These are phyloP conservation scores for Eucalyptus erythrocorys DNA, from an alignment of 345 rosid genomes.

Conservation along the genomic window DNA sequence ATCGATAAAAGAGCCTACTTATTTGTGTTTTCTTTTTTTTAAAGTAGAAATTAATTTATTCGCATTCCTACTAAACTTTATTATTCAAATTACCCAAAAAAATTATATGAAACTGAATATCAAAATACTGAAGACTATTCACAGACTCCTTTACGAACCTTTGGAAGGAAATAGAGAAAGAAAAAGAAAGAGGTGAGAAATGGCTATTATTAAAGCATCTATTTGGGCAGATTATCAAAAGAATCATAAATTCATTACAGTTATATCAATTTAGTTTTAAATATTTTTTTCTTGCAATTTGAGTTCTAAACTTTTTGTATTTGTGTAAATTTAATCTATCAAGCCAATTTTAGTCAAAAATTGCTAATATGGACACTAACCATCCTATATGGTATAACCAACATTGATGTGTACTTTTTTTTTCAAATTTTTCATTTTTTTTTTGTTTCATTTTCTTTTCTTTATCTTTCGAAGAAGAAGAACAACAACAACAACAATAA, in stretches of 20 bases:
- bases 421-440: no score
- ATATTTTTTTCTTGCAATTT: no score
- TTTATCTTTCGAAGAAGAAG: no score
- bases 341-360: accelerated
- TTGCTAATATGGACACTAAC: accelerated
- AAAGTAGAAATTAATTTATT: background rate
- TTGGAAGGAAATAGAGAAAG: background rate
- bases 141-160: accelerated
- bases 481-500: no score
- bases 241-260: accelerated
- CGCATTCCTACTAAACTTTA: background rate
- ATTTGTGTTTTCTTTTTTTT: background rate
- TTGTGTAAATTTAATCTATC: no score
- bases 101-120: accelerated
- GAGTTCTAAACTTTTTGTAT: no score
- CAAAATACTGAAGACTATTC: accelerated
- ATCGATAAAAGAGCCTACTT: background rate
- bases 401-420: no score
- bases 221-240: background rate
- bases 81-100: background rate
- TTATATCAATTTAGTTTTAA: no score
- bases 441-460: no score
- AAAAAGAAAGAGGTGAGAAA: background rate
- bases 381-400: accelerated
- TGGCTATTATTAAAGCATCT: background rate